phyloP scores from a whole-genome alignment of 352 stramenopile genomes.

The Phytopythium vexans region DNA sequence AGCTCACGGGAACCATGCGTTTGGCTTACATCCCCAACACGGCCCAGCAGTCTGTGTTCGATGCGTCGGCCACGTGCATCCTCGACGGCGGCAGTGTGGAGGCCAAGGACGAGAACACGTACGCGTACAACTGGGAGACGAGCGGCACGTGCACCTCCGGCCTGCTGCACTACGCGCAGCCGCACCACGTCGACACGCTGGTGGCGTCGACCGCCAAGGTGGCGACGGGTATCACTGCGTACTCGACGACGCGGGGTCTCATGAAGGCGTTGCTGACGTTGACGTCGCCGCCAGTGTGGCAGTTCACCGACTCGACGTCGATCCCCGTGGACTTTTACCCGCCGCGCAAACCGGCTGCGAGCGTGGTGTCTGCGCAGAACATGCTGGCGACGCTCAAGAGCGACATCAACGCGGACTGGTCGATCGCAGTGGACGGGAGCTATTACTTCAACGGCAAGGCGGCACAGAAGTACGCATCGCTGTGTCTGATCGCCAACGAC shows the following conservation, averaged over 20 bases:
- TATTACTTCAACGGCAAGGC: slow-evolving; percentile 58
- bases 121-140: slow-evolving; percentile 59
- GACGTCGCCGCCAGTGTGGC: slow-evolving; percentile 40
- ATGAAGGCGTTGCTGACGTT: slow-evolving; percentile 54
- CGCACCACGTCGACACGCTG: slow-evolving; percentile 60
- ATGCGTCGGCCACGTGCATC: slow-evolving; percentile 35
- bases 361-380: slow-evolving; percentile 19
- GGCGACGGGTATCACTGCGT: slow-evolving; percentile 22
- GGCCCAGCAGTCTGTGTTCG: slow-evolving; percentile 28
- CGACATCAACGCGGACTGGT: slow-evolving; percentile 40
- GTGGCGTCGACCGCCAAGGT: slow-evolving; percentile 36
- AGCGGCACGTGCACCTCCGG: slow-evolving; percentile 43
- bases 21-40: slow-evolving; percentile 34
- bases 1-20: slow-evolving; percentile 29
- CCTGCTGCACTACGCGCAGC: slow-evolving; percentile 58
- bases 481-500: slow-evolving; percentile 49
- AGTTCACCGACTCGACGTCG: slow-evolving; percentile 35
- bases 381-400: slow-evolving; percentile 34
- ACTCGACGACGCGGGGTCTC: slow-evolving; percentile 51
- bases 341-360: slow-evolving; percentile 21
- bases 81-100: slow-evolving; percentile 44
- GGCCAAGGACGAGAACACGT: slow-evolving; percentile 36
- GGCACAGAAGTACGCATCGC: slow-evolving; percentile 47
- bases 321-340: slow-evolving; percentile 55
- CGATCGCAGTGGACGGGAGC: slow-evolving; percentile 33